These are phyloP conservation scores for Emergomyces africanus DNA, from an alignment of 2,329 filamentous ascomycete species.

Conservation along the genomic window DNA sequence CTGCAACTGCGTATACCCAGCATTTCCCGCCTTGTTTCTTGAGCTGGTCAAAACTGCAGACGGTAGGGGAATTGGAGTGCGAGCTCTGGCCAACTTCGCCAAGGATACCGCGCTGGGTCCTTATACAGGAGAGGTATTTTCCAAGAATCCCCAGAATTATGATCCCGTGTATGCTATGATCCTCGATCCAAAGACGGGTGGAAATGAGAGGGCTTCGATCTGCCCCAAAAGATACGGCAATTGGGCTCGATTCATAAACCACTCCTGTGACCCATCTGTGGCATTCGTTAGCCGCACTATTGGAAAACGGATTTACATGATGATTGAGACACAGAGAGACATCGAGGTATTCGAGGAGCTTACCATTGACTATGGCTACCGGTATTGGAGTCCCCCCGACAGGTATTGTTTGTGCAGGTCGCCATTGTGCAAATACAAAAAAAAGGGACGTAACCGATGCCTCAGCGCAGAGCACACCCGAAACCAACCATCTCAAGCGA, in stretches of 20 bases:
- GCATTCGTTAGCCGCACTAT: constrained; percentile 11
- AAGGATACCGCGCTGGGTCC: constrained; percentile 15
- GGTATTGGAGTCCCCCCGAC: background rate
- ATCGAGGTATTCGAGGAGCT: constrained; percentile 22
- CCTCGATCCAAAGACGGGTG: background rate
- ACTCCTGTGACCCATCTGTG: constrained; percentile 21
- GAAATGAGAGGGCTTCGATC: constrained; percentile 6
- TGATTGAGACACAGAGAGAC: constrained; percentile 14
- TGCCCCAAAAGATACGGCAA: constrained; percentile 16
- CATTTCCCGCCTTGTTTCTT: constrained; percentile 12
- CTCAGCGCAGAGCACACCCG: background rate
- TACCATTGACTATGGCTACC: constrained; percentile 20
- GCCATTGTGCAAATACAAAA: background rate
- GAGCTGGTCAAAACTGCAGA: constrained; percentile 19
- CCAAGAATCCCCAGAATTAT: constrained; percentile 3
- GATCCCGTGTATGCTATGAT: constrained; percentile 10
- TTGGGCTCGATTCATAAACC: constrained; percentile 25
- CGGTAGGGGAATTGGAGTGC: constrained; percentile 18
- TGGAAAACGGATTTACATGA: constrained; percentile 14
- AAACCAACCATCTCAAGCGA: background rate
- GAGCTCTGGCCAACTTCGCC: constrained; percentile 16
- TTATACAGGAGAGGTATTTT: constrained; percentile 16
- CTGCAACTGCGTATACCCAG: constrained; percentile 14
- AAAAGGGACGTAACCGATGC: background rate
- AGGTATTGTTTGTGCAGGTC: background rate